Evolutionary conservation across 352 stramenopile genomes (phyloP), one percentile per base, ranked within the genome.

Genomic region (Aphanomyces astaci): DNA sequence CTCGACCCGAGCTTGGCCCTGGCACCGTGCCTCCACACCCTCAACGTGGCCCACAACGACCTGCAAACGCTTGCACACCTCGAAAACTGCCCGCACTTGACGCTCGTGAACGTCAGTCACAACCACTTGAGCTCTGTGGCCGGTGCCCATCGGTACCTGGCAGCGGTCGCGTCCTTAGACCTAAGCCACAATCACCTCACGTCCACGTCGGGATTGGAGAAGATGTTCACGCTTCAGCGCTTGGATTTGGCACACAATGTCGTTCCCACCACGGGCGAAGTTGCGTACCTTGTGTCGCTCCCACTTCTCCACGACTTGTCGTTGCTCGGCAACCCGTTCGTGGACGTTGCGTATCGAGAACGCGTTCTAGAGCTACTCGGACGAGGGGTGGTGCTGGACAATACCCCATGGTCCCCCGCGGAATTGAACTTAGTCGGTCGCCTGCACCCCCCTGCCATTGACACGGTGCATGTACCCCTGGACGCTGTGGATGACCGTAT

Each of bases 31-130:
- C 24, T 65, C 3, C 36, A 46, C 19, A 33, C 32, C 24, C 32
- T 65, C 56, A 53, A 54, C 56, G 22, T 65, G 10, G 25, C 56
- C 15, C 22, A n/a, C 32, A 65, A 65, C 33, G 13, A 36, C 2
- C 39, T 65, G 10, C 36, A 46, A 22, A 52, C 56, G n/a, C n/a
- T 65, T 7, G 27, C 33, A 22, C 56, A 65, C 17, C 36, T 65
- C 10, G 56, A 65, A 30, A 65, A 65, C 56, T 65, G 56, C 24
- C 17, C 36, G 13, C 56, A 65, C 32, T 48, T 65, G 56, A 22
- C 36, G 4, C 17, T 31, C 39, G 56, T 65, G 19, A 53, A 65
- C 39, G 56, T 65, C 7, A 53, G 36, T 19, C 10, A 28, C 24
- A 65, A 65, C 39, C 19, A 46, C 9, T 25, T 65, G 0, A 19